These are phyloP conservation scores for Candida quercuum DNA, from an alignment of 805 yeast genomes.

Conservation along the genomic window DNA sequence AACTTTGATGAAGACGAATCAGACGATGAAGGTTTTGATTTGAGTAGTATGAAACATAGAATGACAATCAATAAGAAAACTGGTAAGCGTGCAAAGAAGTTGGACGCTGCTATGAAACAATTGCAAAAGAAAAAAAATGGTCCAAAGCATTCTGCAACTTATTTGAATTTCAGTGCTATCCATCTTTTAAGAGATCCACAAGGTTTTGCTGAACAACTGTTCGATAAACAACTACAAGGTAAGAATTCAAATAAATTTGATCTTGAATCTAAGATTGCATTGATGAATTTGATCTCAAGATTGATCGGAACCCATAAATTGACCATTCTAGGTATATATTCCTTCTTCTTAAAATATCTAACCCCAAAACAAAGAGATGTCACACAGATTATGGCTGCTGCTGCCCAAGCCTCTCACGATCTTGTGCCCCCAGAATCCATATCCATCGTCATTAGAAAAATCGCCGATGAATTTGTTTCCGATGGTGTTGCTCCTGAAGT, in stretches of 20 bases:
- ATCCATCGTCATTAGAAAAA: slow-evolving; percentile 73
- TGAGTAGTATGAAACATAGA: slow-evolving; percentile 71
- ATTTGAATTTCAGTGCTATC: slow-evolving; percentile 88
- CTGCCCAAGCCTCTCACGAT: slow-evolving; percentile 96
- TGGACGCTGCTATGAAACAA: slow-evolving; percentile 67
- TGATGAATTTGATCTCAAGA: slow-evolving; percentile 84
- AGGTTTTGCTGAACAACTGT: slow-evolving; percentile 88
- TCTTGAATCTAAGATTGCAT: slow-evolving; percentile 82
- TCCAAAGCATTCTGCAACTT: slow-evolving; percentile 54
- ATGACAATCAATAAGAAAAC: slow-evolving; percentile 80
- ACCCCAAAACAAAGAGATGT: slow-evolving; percentile 94
- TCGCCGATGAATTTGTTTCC: slow-evolving; percentile 95
- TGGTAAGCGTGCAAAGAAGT: slow-evolving; percentile 71
- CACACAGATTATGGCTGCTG: slow-evolving; percentile 93
- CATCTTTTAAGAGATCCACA: slow-evolving; percentile 96
- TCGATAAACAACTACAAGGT: slow-evolving; percentile 63
- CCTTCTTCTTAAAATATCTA: slow-evolving; percentile 80
- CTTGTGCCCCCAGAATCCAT: slow-evolving; percentile 94
- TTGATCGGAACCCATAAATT: slow-evolving; percentile 92
- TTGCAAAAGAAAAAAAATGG: slow-evolving; percentile 62
- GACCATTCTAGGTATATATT: slow-evolving; percentile 83
- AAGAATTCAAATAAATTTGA: slow-evolving; percentile 66
- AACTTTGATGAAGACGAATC: slow-evolving; percentile 68
- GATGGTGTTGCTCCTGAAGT: slow-evolving; percentile 99
- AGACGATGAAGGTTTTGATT: slow-evolving; percentile 68